Base-by-base conservation (phyloP, 140 eudicot genomes). In the Stevia rebaudiana region DNA sequence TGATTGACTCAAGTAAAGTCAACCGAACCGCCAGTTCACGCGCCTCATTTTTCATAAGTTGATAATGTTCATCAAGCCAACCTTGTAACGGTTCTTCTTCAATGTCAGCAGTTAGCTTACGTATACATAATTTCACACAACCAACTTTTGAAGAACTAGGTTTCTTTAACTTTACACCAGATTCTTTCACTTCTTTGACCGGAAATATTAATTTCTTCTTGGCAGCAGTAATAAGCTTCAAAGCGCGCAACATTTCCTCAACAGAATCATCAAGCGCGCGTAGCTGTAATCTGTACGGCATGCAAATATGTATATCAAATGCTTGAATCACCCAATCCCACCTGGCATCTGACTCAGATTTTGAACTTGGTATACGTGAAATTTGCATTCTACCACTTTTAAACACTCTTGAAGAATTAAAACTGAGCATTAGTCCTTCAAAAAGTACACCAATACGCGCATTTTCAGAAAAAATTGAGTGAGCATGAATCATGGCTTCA, bases 261-360 rank as follows among this genome's bases (percentile, higher is more conserved):
- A 92, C 69, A 16, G 98, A 73, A 72, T 92, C 98, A 78, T 92
- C 96, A 73, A 92, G 83, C 49, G 98, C 98, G 69, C 98, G 98
- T 63, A 92, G 81, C 81, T 92, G 75, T 69, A 88, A 69, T 73
- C 98, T 85, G 71, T 71, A 92, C 48, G 98, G 96, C 95, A 92
- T 70, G 79, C 94, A 83, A 63, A 92, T 75, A 61, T 88, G 95
- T 44, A 88, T 78, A 80, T 92, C 96, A 79, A 79, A 83, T 69
- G 95, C 95, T 83, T 88, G 98, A 81, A 92, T 80, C 68, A 92
- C 90, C 95, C 95, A 88, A 63, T 92, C 98, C 98, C 96, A 92
- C 69, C 72, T 83, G 18, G 80, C 71, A 41, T 59, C 68, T 67
- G 63, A 76, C 72, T 76, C 88, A 19, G 72, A 25, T 75, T 71